Conservation (phyloP, 2,329 filamentous ascomycete species). For the Teratosphaeria viscida region DNA sequence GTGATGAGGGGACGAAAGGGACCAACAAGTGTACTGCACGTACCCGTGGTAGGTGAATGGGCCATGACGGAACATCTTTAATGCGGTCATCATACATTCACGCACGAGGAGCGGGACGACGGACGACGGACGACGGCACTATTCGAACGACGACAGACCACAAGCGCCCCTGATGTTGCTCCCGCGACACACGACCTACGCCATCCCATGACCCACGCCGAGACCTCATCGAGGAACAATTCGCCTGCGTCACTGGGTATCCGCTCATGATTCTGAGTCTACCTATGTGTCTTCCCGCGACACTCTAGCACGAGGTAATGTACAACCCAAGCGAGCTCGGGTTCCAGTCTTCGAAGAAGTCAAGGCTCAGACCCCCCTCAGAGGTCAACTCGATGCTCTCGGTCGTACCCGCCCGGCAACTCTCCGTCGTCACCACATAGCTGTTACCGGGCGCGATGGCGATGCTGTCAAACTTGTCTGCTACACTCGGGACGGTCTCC, state of each 20-base stretch:
- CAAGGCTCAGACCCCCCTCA: conserved; percentile 3
- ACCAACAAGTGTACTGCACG: no score
- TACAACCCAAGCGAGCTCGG: not conserved
- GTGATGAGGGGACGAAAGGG: not conserved
- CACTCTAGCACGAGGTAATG: not conserved
- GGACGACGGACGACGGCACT: not conserved
- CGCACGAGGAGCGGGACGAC: no score
- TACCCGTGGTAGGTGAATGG: not conserved
- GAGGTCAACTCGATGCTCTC: conserved; percentile 3
- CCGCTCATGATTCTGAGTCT: not conserved
- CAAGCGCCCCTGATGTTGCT: not conserved
- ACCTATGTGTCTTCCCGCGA: not conserved
- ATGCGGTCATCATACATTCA: not conserved
- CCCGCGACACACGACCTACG: not conserved
- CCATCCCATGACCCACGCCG: not conserved
- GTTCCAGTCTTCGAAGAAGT: conserved; percentile 6
- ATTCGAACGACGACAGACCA: not conserved
- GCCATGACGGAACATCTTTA: not conserved
- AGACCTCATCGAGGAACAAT: not conserved
- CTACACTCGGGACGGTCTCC: conserved; percentile 8
- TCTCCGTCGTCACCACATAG: conserved; percentile 5
- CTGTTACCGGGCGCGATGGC: conserved; percentile 3
- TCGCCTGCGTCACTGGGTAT: not conserved
- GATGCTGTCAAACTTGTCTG: conserved; percentile 1
- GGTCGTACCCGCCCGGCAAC: conserved; percentile 5